Evolutionary conservation across 1,284 basidiomycete species (phyloP).

Genomic region (Apiotrichum domesticum): DNA sequence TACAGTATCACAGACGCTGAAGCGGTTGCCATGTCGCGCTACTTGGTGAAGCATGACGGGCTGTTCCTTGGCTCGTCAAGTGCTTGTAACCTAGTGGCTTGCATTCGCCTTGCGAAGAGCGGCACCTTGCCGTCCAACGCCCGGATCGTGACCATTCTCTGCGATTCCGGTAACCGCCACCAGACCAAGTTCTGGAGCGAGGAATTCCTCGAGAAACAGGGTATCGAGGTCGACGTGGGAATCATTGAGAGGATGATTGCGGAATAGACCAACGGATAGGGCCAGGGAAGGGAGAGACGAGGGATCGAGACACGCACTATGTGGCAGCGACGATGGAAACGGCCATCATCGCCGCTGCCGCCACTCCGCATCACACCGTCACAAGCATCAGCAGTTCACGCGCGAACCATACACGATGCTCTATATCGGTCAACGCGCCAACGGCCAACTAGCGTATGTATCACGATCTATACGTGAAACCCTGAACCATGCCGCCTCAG

Average conservation of each 20-base stretch:
- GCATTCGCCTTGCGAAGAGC: constrained; percentile 63
- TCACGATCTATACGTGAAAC: too few species aligned
- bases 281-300: too few species aligned
- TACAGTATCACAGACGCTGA: constrained; percentile 77
- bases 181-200: constrained; percentile 82
- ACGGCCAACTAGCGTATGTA: too few species aligned
- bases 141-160: constrained; percentile 81
- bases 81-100: constrained; percentile 90
- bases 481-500: too few species aligned
- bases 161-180: constrained; percentile 76
- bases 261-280: too few species aligned
- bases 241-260: constrained; percentile 23
- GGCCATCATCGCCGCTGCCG: too few species aligned
- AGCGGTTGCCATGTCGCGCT: constrained; percentile 86
- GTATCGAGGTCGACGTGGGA: constrained; percentile 53
- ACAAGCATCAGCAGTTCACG: too few species aligned
- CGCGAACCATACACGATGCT: too few species aligned
- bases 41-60: constrained; percentile 81
- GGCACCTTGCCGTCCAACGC: constrained; percentile 54
- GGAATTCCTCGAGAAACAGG: constrained; percentile 60
- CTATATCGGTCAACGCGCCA: too few species aligned
- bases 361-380: too few species aligned
- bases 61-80: constrained; percentile 93
- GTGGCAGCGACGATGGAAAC: too few species aligned
- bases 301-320: too few species aligned